Base-by-base conservation (phyloP, 2,329 filamentous ascomycete species). In the Mycosphaerelloides madeirae region DNA sequence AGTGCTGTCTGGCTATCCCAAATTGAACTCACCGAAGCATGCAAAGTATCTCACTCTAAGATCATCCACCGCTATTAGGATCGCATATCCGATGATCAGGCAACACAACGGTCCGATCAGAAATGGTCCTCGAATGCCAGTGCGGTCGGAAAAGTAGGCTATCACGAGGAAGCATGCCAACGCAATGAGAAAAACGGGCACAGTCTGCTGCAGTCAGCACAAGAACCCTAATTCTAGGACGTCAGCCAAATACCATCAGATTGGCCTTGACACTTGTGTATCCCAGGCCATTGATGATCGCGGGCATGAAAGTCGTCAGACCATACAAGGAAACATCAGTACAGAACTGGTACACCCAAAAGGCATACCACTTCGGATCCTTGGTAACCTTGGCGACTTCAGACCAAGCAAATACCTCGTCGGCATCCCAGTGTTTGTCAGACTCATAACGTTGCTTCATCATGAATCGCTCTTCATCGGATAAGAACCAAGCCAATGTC, bases 301-400 rank as follows among this genome's bases (percentile, higher is more conserved):
- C 41, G 12, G 41, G 41, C 41, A 43, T 28, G 41, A 43, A 43
- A 13, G 41, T 43, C 19, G 42, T 44, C 5, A 44, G 19, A 4
- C 42, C 42, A 39, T 44, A 44, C 13, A 44, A 20, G 15, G 35
- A 39, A n/a, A 44, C 29, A 18, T 44, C 42, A 11, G 32, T 38
- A 31, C 35, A 39, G 31, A 44, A 44, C 18, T 44, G 42, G 18
- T 44, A 44, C 13, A 44, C 34, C 34, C 34, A 44, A 31, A 44
- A 38, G 12, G 41, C 41, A 28, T 43, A 43, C 41, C 41, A 43
- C 18, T 43, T 43, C 22, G 41, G 32, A 36, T 43, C 41, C 19
- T 14, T 13, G 32, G 37, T 19, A 3, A 22, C 33, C n/a, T 37
- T 43, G 20, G 13, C 14, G 20, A 43, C 41, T 29, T 36, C 41